Evolutionary conservation across 805 yeast genomes (phyloP).

Genomic region (Ogataea methylovora): DNA sequence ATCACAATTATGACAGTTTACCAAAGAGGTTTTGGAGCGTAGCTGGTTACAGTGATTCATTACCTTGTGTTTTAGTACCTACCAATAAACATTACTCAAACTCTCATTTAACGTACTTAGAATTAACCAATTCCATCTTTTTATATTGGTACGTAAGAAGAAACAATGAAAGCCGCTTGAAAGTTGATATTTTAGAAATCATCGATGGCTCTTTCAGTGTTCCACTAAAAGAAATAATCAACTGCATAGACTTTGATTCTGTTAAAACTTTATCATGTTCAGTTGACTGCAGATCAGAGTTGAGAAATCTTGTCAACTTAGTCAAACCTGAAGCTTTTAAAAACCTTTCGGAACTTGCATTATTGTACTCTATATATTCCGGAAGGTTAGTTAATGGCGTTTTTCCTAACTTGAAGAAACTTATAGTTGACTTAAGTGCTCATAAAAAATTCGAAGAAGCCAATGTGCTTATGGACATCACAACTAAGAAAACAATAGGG

Average conservation of each 20-base stretch:
- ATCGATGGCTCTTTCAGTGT: slow-evolving; percentile 1
- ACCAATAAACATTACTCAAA: too few relatives aligned
- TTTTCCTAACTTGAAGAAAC: background rate
- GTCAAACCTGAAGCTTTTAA: background rate
- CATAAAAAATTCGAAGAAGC: background rate
- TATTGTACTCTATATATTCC: background rate
- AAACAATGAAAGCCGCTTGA: background rate
- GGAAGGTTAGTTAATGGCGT: background rate
- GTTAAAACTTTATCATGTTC: slow-evolving; percentile 1
- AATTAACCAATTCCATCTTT: background rate
- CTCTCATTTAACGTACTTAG: background rate
- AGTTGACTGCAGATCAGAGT: slow-evolving; percentile 1
- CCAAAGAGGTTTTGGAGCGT: background rate
- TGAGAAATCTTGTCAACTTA: background rate
- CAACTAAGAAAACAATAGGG: background rate
- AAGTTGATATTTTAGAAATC: slow-evolving; percentile 1
- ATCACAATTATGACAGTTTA: background rate
- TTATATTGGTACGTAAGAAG: background rate
- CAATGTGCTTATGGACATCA: background rate
- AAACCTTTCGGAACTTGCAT: background rate
- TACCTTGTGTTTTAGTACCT: slow-evolving; percentile 1
- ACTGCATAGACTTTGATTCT: background rate
- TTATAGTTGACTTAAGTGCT: slow-evolving; percentile 1
- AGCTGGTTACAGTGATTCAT: background rate
- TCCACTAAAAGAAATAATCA: background rate